Evolutionary conservation across 176 grass and related monocot species (phyloP).

Genomic region (Coix lacrymajobi): DNA sequence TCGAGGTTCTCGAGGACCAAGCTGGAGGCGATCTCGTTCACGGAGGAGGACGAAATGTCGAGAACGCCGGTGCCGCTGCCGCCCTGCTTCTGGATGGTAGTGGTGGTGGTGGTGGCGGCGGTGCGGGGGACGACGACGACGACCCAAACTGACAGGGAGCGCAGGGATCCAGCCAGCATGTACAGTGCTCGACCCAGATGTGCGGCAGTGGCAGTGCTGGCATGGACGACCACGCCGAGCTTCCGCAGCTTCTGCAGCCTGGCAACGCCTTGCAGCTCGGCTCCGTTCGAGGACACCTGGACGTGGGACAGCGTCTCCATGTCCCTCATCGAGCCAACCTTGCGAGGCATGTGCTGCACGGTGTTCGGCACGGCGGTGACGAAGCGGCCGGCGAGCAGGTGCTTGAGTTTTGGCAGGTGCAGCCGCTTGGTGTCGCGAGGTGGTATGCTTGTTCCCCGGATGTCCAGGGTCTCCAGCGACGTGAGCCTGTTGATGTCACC

Average conservation of each 20-base stretch:
- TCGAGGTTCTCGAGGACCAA: neutral
- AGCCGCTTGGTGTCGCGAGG: neutral
- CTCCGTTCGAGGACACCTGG: neutral
- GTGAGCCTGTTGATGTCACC: neutral
- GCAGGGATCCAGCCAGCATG: neutral
- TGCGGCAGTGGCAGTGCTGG: neutral
- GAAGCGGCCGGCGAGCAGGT: neutral
- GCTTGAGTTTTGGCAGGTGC: neutral
- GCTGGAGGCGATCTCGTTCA: too few species aligned
- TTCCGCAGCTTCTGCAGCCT: neutral
- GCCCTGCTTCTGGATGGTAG: neutral
- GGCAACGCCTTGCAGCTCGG: neutral
- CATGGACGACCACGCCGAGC: neutral
- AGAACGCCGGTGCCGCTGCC: neutral
- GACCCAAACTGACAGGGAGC: conserved; percentile 3
- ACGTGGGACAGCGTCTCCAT: neutral
- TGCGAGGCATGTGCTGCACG: neutral
- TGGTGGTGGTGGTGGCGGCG: neutral
- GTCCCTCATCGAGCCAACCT: neutral
- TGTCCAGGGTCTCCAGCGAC: neutral
- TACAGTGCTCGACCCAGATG: neutral
- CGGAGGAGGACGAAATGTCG: neutral
- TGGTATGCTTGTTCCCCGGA: neutral
- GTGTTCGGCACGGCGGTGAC: accelerated
- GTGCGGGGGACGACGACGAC: neutral